Evolutionary conservation across 257 asterid species (phyloP).

Genomic region (Nicotiana tomentosiformis): DNA sequence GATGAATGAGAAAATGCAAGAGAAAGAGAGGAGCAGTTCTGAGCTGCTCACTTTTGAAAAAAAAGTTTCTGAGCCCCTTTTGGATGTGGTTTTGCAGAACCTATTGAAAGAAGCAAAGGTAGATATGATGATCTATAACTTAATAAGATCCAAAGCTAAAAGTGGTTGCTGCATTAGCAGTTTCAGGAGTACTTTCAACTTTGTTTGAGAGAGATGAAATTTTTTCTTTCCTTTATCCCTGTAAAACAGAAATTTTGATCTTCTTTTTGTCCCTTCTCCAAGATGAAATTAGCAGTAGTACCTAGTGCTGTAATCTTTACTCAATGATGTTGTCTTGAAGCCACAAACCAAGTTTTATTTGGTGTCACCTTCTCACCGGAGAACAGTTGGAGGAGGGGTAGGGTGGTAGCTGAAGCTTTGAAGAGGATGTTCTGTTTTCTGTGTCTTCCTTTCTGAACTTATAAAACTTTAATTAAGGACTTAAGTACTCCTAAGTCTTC

Average conservation of each 20-base stretch:
- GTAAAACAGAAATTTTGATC: not conserved
- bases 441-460: not conserved
- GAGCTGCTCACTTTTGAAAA: slow-evolving; percentile 33
- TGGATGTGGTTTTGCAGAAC: slow-evolving; percentile 69
- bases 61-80: slow-evolving; percentile 44
- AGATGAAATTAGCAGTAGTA: not conserved
- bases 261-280: not conserved
- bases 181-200: not conserved
- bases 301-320: not conserved
- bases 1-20: slow-evolving; percentile 19
- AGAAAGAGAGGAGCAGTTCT: slow-evolving; percentile 24
- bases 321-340: not conserved
- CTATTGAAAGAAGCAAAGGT: slow-evolving; percentile 66
- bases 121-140: slow-evolving; percentile 1
- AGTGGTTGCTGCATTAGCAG: not conserved
- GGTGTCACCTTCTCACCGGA: not conserved
- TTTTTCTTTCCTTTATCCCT: not conserved
- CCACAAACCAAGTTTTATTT: not conserved
- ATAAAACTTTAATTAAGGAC: not conserved
- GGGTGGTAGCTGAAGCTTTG: not conserved
- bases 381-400: not conserved
- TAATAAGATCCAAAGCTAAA: not conserved
- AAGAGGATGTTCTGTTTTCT: not conserved
- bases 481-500: not conserved
- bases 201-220: not conserved